Evolutionary conservation across 352 stramenopile genomes (phyloP), one percentile per base, ranked within the genome.

Genomic region (Pythium oligandrum): DNA sequence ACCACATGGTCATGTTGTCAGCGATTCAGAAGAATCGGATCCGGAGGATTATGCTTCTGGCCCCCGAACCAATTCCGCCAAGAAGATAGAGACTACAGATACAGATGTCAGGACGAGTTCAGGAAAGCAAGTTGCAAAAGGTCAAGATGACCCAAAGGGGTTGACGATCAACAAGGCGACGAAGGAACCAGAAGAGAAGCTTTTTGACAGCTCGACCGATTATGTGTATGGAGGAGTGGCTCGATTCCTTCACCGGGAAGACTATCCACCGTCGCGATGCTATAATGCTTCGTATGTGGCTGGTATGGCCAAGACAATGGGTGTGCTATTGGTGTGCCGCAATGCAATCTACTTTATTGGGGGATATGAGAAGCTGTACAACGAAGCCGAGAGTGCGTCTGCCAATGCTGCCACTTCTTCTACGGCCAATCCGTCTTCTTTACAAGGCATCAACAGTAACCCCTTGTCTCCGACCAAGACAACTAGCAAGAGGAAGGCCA

Each of bases 331-430:
- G 7, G 38, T 92, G 6, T 85, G 75, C 32, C 63, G 59, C 7
- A 62, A 68, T 6, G 61, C 73, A 4, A 53, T 92, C 26, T 87
- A 89, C 48, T 92, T 92, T 44, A 73, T 92, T 26, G 68, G 75
- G 40, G 78, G 78, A 0, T 89, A 87, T 48, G 57, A 56, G 0
- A 90, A 86, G 48, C 8, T 83, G 7, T 73, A 67, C 39, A 76
- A 66, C 31, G 48, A 57, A 10, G 26, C 34, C 30, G 56, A 68
- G 5, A 33, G 5, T 3, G 47, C 53, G 12, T 9, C 26, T 26
- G 7, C 6, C 11, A 38, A 6, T 45, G 47, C 43, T 44, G 34
- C 9, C 8, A n/a, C 17, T 9, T 11, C 17, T 48, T 30, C 7
- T 42, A 33, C 26, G 8, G 9, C 45, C 17, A 63, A 44, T 39